Conservation (phyloP, 2,329 filamentous ascomycete genomes). For the Alternaria sp. region DNA sequence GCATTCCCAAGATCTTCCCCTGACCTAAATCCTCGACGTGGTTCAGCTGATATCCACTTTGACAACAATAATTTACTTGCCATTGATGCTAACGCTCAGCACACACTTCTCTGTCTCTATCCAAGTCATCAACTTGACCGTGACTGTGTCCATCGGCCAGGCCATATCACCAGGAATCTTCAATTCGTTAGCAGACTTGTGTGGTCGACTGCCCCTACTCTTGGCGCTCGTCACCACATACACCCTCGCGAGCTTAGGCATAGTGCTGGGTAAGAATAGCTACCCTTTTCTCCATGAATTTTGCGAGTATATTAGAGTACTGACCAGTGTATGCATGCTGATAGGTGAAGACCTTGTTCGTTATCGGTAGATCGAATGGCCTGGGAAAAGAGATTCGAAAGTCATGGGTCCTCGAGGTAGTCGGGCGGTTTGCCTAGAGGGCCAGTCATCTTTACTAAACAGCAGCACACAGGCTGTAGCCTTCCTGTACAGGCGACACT, state of each 20-base stretch:
- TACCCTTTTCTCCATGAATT: not conserved
- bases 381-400: not conserved
- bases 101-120: constrained; percentile 1
- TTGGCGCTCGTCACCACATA: not conserved
- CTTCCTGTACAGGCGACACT: not conserved
- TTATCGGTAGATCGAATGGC: constrained; percentile 1
- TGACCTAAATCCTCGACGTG: not conserved
- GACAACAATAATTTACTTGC: constrained; percentile 5
- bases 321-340: no score
- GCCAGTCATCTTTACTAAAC: not conserved
- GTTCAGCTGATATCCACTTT: constrained; percentile 3
- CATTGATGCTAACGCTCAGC: not conserved
- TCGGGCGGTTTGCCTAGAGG: not conserved
- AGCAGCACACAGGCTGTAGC: not conserved
- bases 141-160: not conserved
- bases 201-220: constrained; percentile 1
- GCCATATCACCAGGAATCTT: constrained; percentile 2
- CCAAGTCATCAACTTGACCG: constrained; percentile 4
- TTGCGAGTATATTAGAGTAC: not conserved
- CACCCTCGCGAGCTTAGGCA: not conserved
- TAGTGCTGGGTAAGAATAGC: not conserved
- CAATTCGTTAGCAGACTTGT: not conserved
- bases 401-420: not conserved
- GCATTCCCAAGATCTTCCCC: not conserved
- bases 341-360: no score